Percentiles rank a stretch among this genome's conserved stretches.
phyloP scores from a whole-genome alignment of 2,329 filamentous ascomycete species.

The Rhinocladiella mackenziei region DNA sequence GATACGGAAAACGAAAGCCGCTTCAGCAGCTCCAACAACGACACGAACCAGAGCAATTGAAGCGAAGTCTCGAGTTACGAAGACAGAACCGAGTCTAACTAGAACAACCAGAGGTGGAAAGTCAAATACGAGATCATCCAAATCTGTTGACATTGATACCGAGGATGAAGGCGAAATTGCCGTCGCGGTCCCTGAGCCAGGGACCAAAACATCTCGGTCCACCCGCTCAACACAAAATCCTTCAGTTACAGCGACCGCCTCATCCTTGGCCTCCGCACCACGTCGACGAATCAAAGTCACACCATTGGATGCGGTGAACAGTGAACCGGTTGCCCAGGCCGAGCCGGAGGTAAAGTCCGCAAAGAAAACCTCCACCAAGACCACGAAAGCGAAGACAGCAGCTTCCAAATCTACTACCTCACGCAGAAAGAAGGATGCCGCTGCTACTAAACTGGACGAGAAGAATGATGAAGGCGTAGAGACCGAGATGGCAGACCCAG shows the following conservation, averaged over 20 bases:
- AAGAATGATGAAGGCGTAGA: constrained; percentile 5
- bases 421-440: constrained; percentile 13
- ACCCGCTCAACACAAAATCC: constrained; percentile 8
- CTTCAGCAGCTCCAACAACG: constrained; percentile 19
- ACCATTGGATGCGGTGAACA: constrained; percentile 15
- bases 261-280: constrained; percentile 26
- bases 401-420: constrained; percentile 13
- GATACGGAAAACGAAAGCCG: constrained; percentile 20
- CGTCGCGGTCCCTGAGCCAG: constrained; percentile 2
- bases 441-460: constrained; percentile 8
- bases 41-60: constrained; percentile 24
- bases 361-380: constrained; percentile 18
- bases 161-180: constrained; percentile 7
- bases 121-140: constrained; percentile 2
- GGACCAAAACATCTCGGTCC: constrained; percentile 7
- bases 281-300: constrained; percentile 29
- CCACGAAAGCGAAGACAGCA: constrained; percentile 19
- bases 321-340: constrained; percentile 7
- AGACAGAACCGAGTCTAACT: constrained; percentile 10
- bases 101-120: constrained; percentile 4
- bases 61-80: constrained; percentile 24
- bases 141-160: constrained; percentile 1
- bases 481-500: constrained; percentile 6
- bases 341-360: constrained; percentile 8
- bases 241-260: constrained; percentile 2